phyloP scores from a whole-genome alignment of 225 moss, liverwort and hornwort species.

The Bryoerythrophyllum caledonicum region DNA sequence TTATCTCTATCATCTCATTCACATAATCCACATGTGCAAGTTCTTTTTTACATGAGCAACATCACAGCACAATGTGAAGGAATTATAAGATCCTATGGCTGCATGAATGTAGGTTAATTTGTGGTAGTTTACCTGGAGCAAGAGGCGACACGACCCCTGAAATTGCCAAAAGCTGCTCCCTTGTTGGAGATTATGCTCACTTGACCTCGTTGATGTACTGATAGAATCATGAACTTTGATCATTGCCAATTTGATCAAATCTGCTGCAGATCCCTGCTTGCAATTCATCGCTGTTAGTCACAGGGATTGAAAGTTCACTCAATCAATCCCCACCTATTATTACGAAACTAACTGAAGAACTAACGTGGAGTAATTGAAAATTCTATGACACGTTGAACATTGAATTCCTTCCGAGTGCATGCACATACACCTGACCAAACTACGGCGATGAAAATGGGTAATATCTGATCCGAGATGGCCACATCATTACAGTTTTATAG shows the following conservation, averaged over 20 bases:
- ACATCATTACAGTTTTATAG: background rate
- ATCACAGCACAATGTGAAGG: background rate
- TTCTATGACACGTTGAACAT: background rate
- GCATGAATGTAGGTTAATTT: background rate
- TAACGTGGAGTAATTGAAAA: background rate
- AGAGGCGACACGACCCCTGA: constrained; percentile 70
- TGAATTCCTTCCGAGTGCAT: constrained; percentile 9
- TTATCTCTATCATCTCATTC: background rate
- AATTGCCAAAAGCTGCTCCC: constrained; percentile 37
- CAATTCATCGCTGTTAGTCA: background rate
- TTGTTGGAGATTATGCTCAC: constrained; percentile 17
- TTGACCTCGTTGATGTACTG: constrained; percentile 26
- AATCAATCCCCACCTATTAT: background rate
- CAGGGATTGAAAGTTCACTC: background rate
- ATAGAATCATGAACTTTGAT: constrained; percentile 75
- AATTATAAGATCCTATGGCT: background rate
- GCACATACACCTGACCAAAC: background rate
- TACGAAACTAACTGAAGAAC: background rate
- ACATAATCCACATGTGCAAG: background rate
- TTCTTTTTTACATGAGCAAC: constrained; percentile 5
- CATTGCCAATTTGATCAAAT: constrained; percentile 97
- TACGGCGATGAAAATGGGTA: background rate
- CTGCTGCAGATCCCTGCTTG: constrained; percentile 89
- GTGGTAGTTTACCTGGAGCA: constrained; percentile 69
- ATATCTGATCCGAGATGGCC: background rate